Conservation (phyloP, 108 stramenopile genomes). For the Nitzschia inconspicua region DNA sequence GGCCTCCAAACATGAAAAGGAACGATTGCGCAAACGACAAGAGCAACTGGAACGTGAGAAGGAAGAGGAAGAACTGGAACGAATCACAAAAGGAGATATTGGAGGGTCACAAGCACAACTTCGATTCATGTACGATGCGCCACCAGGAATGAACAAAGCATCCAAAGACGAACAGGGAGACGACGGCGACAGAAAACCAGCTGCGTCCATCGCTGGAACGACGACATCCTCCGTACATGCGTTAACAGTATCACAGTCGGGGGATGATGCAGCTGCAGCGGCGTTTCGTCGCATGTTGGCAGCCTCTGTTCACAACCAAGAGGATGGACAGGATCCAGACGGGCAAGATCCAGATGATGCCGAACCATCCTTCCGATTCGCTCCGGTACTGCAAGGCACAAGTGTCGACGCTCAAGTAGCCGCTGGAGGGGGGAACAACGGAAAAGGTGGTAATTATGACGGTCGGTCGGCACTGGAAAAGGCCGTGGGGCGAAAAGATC, state of each 20-base stretch:
- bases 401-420: slow-evolving; percentile 12
- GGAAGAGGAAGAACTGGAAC: slow-evolving; percentile 80
- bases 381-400: slow-evolving; percentile 34
- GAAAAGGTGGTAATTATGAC: slow-evolving; percentile 11
- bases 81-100: slow-evolving; percentile 44
- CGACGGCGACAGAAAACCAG: neutral
- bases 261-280: slow-evolving; percentile 82
- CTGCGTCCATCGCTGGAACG: neutral
- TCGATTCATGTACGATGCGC: slow-evolving; percentile 75
- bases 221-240: slow-evolving; percentile 14
- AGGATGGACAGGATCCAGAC: no score
- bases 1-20: slow-evolving; percentile 46
- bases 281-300: slow-evolving; percentile 81
- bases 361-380: slow-evolving; percentile 11
- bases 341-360: slow-evolving; percentile 1
- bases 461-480: slow-evolving; percentile 63
- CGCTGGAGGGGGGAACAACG: neutral
- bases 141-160: slow-evolving; percentile 53
- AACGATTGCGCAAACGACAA: slow-evolving; percentile 50
- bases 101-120: slow-evolving; percentile 66
- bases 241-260: slow-evolving; percentile 47
- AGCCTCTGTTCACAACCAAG: slow-evolving; percentile 12
- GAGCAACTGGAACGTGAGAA: slow-evolving; percentile 70
- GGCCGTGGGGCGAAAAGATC: slow-evolving; percentile 65
- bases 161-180: neutral